A percentile compares a stretch with the other conserved stretches of the same genome.
Conservation (phyloP, 1,284 basidiomycete species). For the Marasmius oreades region DNA sequence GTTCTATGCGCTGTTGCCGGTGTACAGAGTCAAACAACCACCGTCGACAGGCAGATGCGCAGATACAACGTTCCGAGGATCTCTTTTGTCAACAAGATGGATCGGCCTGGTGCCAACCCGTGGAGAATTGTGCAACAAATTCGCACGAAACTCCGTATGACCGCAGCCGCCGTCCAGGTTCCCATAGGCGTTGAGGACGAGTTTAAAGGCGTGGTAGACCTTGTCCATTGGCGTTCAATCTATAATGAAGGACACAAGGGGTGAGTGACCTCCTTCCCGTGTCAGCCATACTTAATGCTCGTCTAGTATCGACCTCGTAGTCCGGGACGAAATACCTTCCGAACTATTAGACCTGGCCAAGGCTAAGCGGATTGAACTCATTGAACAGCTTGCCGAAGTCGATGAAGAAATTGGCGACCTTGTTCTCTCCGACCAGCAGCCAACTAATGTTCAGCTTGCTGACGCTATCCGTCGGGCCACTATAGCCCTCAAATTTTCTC, state of each 20-base stretch:
- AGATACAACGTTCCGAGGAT: slow-evolving; percentile 94
- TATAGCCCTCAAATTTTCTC: slow-evolving; percentile 86
- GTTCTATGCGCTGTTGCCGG: slow-evolving; percentile 97
- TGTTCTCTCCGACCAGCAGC: slow-evolving; percentile 82
- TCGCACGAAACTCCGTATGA: slow-evolving; percentile 86
- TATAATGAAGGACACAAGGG: slow-evolving; percentile 97
- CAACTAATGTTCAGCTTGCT: slow-evolving; percentile 73
- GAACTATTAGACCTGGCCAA: slow-evolving; percentile 70
- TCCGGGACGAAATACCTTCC: slow-evolving; percentile 87
- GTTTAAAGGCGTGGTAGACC: slow-evolving; percentile 89
- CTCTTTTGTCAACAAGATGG: slow-evolving; percentile 99
- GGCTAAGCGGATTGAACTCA: slow-evolving; percentile 85
- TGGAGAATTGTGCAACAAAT: slow-evolving; percentile 95
- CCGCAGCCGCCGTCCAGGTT: slow-evolving; percentile 94
- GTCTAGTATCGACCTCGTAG: slow-evolving; percentile 71
- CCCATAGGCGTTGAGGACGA: slow-evolving; percentile 93
- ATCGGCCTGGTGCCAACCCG: slow-evolving; percentile 96
- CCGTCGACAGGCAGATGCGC: slow-evolving; percentile 98
- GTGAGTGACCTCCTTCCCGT: slow-evolving; percentile 39
- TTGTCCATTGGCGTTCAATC: slow-evolving; percentile 92
- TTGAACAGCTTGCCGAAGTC: slow-evolving; percentile 95
- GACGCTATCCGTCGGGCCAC: slow-evolving; percentile 90
- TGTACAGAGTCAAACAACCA: slow-evolving; percentile 98
- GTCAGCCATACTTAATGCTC: background rate
- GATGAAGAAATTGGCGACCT: slow-evolving; percentile 94